Base-by-base conservation (phyloP, 2,329 filamentous ascomycete genomes). In the Claviceps monticola region DNA sequence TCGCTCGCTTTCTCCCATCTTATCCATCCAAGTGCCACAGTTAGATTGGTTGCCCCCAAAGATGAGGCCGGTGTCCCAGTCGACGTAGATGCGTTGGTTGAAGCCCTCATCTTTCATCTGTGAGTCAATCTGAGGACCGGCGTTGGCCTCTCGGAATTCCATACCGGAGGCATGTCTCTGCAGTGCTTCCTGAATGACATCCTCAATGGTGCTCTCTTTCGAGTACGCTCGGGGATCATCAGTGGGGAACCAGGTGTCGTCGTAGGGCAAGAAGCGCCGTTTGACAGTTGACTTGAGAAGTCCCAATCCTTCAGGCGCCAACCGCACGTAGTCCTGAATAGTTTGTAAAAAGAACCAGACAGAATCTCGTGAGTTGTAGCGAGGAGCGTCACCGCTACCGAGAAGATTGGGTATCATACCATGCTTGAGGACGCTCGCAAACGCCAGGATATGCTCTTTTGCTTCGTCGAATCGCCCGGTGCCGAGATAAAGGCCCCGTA, bases 11-110 rank as follows among this genome's bases (percentile, higher is more conserved):
- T 98, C 93, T n/a, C 93, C 93, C 93, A 98, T 98, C 77, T 98
- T 98, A 74, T 98, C 93, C 89, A 96, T 96, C 93, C 93, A 98
- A 1, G 93, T 98, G 50, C 93, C 93, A 61, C 94, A 98, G 68
- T 98, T 98, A 69, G 73, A 77, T 63, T 96, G 90, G 62, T 88
- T 97, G 37, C 94, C 93, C 52, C 94, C 93, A 62, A 94, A 95
- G 53, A 98, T 83, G 56, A 98, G 79, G 21, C 93, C 94, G 2
- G 65, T 71, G 5, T 82, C 93, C 91, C 91, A 97, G 64, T 98
- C 91, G 11, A 95, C 87, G 54, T 86, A 80, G 59, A 97, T 84
- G 54, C 93, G 83, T 57, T 95, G 88, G 62, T 96, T 82, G 73
- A 98, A 98, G 0, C 93, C 93, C 61, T 89, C 84, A 4, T 87